Evolutionary conservation across 2,329 filamentous ascomycete genomes (phyloP).

Genomic region (Xylariaceae sp.): DNA sequence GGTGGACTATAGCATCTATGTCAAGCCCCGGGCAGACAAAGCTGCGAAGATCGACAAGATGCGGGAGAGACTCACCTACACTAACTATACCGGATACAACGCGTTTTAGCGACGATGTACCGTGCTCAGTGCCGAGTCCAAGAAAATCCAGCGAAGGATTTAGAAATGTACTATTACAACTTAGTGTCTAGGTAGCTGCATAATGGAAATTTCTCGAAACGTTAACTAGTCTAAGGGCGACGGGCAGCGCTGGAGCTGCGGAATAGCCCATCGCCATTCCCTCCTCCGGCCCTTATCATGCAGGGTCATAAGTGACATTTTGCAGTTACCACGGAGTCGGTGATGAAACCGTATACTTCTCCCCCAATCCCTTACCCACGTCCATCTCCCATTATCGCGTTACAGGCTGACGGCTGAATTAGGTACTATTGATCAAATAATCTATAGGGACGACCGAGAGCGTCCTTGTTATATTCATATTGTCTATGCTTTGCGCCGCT

Average conservation of each 20-base stretch:
- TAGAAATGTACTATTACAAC: conserved; percentile 24
- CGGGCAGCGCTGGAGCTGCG: too few species aligned
- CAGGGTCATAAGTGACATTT: conserved; percentile 23
- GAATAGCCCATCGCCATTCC: conserved; percentile 10
- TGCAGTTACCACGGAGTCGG: conserved; percentile 14
- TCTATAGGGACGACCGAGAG: conserved; percentile 14
- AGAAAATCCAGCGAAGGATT: conserved; percentile 25
- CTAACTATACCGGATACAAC: conserved; percentile 30
- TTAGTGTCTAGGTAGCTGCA: conserved; percentile 32
- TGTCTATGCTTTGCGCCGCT: conserved; percentile 12
- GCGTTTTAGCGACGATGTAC: conserved; percentile 23
- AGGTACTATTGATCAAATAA: conserved; percentile 20
- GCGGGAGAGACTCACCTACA: background rate
- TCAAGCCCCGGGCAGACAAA: conserved; percentile 9
- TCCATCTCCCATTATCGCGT: background rate
- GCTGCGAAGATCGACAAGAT: conserved; percentile 9
- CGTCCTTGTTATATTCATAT: conserved; percentile 19
- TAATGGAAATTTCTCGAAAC: conserved; percentile 23
- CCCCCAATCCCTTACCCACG: background rate
- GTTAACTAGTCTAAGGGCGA: background rate
- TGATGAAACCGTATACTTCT: conserved; percentile 15
- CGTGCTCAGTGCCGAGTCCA: conserved; percentile 30
- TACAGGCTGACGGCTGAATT: background rate
- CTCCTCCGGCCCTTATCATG: conserved; percentile 23
- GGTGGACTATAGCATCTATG: conserved; percentile 22